Evolutionary conservation across 192 early-diverging fungal species (phyloP).

Genomic region (Entophlyctis helioformis): DNA sequence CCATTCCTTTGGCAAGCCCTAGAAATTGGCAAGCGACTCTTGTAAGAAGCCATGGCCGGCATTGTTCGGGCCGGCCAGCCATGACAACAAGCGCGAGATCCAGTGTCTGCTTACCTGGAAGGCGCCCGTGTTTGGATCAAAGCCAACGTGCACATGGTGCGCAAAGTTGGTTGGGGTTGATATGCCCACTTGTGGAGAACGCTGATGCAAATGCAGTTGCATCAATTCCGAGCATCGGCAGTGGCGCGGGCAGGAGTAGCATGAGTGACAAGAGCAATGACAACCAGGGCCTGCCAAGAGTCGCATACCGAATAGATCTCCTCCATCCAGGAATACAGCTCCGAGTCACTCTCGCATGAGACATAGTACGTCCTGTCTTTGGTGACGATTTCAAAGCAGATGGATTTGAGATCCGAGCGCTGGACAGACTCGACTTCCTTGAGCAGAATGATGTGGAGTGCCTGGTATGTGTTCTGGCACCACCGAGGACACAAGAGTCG

Average conservation of each 20-base stretch:
- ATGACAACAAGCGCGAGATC: no score
- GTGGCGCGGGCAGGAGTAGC: no score
- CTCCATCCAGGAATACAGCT: constrained; percentile 98
- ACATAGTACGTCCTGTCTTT: constrained; percentile 90
- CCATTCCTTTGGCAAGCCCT: constrained; percentile 92
- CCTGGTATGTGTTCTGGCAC: constrained; percentile 68
- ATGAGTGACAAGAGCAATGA: neutral
- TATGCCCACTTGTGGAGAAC: constrained; percentile 27
- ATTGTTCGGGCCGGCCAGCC: no score
- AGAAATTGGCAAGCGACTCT: neutral
- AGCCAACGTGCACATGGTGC: constrained; percentile 66
- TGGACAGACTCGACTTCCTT: constrained; percentile 83
- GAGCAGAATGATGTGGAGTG: constrained; percentile 77
- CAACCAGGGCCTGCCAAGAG: neutral
- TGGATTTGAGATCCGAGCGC: constrained; percentile 79
- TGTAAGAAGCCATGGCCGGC: no score
- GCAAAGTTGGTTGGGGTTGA: constrained; percentile 79
- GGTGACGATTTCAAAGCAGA: constrained; percentile 88
- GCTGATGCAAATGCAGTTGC: no score
- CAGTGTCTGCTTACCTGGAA: constrained; percentile 14
- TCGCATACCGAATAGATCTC: constrained; percentile 74
- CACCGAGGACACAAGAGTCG: neutral
- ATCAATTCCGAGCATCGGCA: no score
- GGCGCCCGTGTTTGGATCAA: constrained; percentile 29
- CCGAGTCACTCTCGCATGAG: constrained; percentile 87